Base-by-base conservation (phyloP, 2,329 filamentous ascomycete genomes). In the Dryadomyces quercus-mongolicae region DNA sequence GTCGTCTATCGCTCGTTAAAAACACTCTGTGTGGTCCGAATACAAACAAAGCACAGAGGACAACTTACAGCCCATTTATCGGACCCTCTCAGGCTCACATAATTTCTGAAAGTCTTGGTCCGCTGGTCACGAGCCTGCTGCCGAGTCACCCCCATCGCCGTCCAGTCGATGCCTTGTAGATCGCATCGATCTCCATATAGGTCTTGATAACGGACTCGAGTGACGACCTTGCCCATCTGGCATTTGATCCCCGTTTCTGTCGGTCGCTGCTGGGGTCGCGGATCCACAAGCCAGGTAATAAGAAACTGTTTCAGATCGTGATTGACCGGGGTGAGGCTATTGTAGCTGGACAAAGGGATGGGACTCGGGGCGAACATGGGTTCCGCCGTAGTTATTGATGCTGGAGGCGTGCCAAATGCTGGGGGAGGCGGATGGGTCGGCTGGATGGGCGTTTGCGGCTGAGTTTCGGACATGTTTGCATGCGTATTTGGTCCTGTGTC, bases 111-210 rank as follows among this genome's bases (percentile, higher is more conserved):
- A 1, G 72, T 76, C 15, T 64, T 56, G 45, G 65, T 59, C 20
- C 81, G 73, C 53, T 70, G 70, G 48, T 70, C 63, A 22, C 78
- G 71, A 3, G 79, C 81, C 22, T 70, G 65, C 22, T 60, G 60
- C 54, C 79, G 73, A 12, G 72, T 72, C 2, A 80, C 74, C 2
- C 74, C 74, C 58, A 84, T 66, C 13, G 69, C 65, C 2, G 64
- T 59, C 81, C 81, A 84, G 61, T 82, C 66, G 40, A 84, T 69
- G 51, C 80, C 78, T 61, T 85, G 81, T 22, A 82, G 64, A 60
- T 85, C 81, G 55, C 68, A 79, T 49, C 60, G 53, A 49, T 84
- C 78, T 1, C 78, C 80, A n/a, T 68, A 62, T 7, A 85, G 70
- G 52, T 83, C 72, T 6, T 63, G 61, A 56, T 74, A 75, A 1